Conservation (phyloP, 2,329 filamentous ascomycete species). For the Albophoma yamanashiensis region DNA sequence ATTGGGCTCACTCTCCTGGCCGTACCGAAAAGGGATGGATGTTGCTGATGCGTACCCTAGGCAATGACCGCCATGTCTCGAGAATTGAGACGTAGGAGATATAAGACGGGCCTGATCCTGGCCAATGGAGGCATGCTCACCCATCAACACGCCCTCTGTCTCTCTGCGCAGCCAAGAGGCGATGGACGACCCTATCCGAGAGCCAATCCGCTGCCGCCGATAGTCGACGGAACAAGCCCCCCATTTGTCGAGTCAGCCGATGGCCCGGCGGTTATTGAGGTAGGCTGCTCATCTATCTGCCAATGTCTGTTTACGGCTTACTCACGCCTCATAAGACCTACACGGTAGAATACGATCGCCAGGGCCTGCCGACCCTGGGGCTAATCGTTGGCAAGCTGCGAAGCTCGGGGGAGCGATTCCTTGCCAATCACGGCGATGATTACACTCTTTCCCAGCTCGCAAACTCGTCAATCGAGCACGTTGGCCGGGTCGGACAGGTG, state of each 20-base stretch:
- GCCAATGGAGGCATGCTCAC: constrained; percentile 57
- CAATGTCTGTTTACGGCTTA: neutral
- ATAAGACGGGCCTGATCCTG: constrained; percentile 44
- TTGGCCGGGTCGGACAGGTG: constrained; percentile 9
- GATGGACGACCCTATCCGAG: constrained; percentile 5
- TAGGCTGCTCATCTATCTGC: constrained; percentile 1
- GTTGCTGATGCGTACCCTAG: neutral
- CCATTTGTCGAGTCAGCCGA: constrained; percentile 7
- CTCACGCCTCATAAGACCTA: constrained; percentile 12
- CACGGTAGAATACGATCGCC: constrained; percentile 18
- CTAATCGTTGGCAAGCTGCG: constrained; percentile 12
- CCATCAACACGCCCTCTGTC: constrained; percentile 51
- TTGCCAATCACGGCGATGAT: constrained; percentile 15
- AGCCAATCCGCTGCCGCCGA: constrained; percentile 6
- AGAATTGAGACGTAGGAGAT: constrained; percentile 33
- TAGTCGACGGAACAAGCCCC: constrained; percentile 5
- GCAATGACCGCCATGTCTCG: constrained; percentile 44
- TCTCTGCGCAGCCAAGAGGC: constrained; percentile 33
- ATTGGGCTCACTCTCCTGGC: neutral
- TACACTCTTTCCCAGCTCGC: constrained; percentile 9
- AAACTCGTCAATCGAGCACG: constrained; percentile 4
- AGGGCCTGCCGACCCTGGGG: constrained; percentile 7
- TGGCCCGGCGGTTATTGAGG: constrained; percentile 14
- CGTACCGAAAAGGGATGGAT: fast-evolving
- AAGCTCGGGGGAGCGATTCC: constrained; percentile 11